Base-by-base conservation (phyloP, 331 rosid species). In the Acacia pycnantha region DNA sequence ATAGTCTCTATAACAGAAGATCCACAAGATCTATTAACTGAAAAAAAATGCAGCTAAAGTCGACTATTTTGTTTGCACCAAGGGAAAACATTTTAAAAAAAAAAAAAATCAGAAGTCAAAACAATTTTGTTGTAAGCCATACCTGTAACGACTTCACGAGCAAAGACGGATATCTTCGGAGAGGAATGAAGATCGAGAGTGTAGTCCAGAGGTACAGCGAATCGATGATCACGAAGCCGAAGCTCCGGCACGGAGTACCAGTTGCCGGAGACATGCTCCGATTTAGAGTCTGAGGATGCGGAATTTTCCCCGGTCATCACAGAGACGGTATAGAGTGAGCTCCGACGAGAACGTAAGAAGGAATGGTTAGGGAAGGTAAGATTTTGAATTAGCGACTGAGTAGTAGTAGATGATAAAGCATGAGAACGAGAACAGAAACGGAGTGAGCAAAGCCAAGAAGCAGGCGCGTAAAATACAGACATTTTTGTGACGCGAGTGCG, bases 81-180 rank as follows among this genome's bases (percentile, higher is more conserved):
- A 8, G 6, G 21, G 74, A 67, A 24, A 53, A 79, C 19, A 15
- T 66, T 66, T 19, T 6, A 1, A 0, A 9, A 53, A 29, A 29
- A 29, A 29, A 31, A 31, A 31, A 31, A 50, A 58, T 58, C 29
- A 58, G 0, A 59, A 59, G 19, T 46, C 62, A 67, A 37, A 69
- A 79, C 19, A 12, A 72, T 66, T 24, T 9, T 1, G 5, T 53
- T 11, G 16, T 26, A 15, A 24, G 16, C 9, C 16, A 54, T 65
- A 93, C 99, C 99, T 54, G 94, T 86, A 68, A 95, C 97, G 19
- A 91, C 91, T 91, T 95, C 99, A 85, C 99, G 99, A 79, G 98
- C 97, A 51, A 93, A 93, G 86, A 95, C 83, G 19, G 97, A 78
- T 81, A 95, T 93, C 78, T 85, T 88, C 16, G 91, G 82, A 75